Conservation (phyloP, 306 rosid genomes). For the Vigna radiata region DNA sequence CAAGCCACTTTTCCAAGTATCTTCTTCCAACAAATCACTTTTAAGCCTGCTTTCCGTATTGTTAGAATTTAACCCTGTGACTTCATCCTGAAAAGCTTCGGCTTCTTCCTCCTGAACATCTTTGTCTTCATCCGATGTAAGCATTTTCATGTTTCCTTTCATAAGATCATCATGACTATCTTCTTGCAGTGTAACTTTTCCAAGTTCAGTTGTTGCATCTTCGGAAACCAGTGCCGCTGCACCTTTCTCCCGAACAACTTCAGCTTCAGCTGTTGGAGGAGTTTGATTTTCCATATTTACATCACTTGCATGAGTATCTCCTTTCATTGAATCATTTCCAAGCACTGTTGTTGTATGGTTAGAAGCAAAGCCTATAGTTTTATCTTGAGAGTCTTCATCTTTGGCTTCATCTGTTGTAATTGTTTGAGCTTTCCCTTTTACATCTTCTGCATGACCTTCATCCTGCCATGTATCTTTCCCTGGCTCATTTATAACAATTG, state of each 20-base stretch:
- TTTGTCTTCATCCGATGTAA: conserved; percentile 36
- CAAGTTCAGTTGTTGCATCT: conserved; percentile 42
- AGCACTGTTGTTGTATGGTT: conserved; percentile 34
- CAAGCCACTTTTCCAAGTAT: conserved; percentile 29
- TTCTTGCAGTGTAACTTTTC: conserved; percentile 38
- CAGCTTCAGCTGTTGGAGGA: conserved; percentile 36
- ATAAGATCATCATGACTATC: conserved; percentile 37
- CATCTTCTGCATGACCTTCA: conserved; percentile 42
- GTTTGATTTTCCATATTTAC: conserved; percentile 34
- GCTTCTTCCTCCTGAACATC: conserved; percentile 50
- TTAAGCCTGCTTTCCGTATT: conserved; percentile 24
- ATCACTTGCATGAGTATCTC: conserved; percentile 44
- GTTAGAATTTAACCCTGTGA: conserved; percentile 33
- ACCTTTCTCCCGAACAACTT: conserved; percentile 27
- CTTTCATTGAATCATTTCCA: conserved; percentile 36
- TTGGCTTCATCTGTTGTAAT: conserved; percentile 44
- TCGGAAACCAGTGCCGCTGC: conserved; percentile 4
- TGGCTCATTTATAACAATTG: conserved; percentile 43
- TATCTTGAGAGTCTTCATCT: conserved; percentile 40
- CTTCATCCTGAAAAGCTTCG: conserved; percentile 43
- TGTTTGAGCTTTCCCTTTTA: conserved; percentile 44
- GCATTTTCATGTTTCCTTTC: conserved; percentile 43
- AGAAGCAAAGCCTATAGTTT: conserved; percentile 40
- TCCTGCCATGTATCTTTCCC: conserved; percentile 30
- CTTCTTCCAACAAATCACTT: conserved; percentile 42